Conservation (phyloP, 1,284 basidiomycete genomes). For the Cryptococcus deneoformans region DNA sequence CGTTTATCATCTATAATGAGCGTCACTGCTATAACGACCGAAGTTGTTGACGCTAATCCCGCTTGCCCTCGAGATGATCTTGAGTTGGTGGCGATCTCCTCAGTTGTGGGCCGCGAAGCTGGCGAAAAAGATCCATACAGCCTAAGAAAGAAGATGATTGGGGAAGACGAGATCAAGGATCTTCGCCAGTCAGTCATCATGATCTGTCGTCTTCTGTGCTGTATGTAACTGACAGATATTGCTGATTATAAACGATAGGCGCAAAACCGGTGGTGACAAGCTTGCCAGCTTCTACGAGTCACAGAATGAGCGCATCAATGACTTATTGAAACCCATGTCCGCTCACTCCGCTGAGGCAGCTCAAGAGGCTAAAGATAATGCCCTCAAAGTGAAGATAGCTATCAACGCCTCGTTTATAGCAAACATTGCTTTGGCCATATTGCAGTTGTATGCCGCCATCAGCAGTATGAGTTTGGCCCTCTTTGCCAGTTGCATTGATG, state of each 20-base stretch:
- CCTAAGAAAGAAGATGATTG: constrained; percentile 47
- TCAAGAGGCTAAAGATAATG: constrained; percentile 33
- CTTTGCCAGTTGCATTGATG: constrained; percentile 84
- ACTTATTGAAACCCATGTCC: constrained; percentile 76
- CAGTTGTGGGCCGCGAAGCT: constrained; percentile 37
- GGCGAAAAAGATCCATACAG: constrained; percentile 50
- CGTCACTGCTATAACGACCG: background rate
- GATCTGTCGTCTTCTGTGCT: background rate
- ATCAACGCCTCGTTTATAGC: constrained; percentile 74
- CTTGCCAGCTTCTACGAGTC: constrained; percentile 63
- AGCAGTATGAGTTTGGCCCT: constrained; percentile 81
- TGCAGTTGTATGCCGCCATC: constrained; percentile 70
- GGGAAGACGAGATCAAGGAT: constrained; percentile 43
- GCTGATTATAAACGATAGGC: background rate
- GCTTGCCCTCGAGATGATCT: constrained; percentile 22
- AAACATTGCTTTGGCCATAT: constrained; percentile 63
- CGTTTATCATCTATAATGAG: background rate
- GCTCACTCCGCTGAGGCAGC: constrained; percentile 33
- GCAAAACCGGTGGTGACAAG: constrained; percentile 34
- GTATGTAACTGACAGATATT: background rate
- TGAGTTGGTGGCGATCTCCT: constrained; percentile 33
- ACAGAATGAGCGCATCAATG: constrained; percentile 84
- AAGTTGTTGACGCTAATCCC: background rate
- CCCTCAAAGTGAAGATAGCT: constrained; percentile 76
- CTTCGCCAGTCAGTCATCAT: constrained; percentile 37